These are phyloP conservation scores for Cladosporium sp. DNA, from an alignment of 2,329 filamentous ascomycete species.

Conservation along the genomic window DNA sequence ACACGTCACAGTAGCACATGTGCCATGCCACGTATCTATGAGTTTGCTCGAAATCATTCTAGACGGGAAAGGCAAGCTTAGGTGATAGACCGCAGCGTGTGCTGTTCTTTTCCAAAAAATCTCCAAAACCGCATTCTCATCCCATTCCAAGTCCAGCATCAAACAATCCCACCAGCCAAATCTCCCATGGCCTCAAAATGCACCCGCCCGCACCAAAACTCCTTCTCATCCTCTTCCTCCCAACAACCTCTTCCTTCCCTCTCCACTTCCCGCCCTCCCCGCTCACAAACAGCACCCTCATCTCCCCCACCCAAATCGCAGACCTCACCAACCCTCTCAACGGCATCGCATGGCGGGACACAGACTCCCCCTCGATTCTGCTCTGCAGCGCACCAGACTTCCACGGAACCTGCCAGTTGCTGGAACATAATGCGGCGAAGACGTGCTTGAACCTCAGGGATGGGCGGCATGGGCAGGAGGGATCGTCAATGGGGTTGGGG, in stretches of 20 bases:
- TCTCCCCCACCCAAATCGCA: neutral
- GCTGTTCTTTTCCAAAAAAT: no score
- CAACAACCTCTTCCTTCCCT: neutral
- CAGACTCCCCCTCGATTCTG: neutral
- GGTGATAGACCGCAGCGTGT: no score
- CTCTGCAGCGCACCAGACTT: neutral
- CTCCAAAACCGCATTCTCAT: no score
- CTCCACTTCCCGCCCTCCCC: neutral
- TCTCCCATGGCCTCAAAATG: no score
- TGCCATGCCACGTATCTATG: neutral
- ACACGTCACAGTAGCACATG: neutral
- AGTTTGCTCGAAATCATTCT: neutral
- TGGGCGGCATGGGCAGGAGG: neutral
- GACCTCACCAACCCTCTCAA: neutral
- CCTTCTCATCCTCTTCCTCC: neutral
- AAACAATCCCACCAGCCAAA: neutral
- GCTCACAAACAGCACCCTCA: neutral
- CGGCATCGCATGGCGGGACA: neutral
- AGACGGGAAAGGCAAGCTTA: no score
- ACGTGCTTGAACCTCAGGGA: neutral
- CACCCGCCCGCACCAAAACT: no score
- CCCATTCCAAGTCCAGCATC: no score
- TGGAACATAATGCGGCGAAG: neutral
- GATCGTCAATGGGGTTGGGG: no score
- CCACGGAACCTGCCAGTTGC: neutral